Conservation (phyloP, 1,284 basidiomycete species). For the Cutaneotrichosporon arboriforme region DNA sequence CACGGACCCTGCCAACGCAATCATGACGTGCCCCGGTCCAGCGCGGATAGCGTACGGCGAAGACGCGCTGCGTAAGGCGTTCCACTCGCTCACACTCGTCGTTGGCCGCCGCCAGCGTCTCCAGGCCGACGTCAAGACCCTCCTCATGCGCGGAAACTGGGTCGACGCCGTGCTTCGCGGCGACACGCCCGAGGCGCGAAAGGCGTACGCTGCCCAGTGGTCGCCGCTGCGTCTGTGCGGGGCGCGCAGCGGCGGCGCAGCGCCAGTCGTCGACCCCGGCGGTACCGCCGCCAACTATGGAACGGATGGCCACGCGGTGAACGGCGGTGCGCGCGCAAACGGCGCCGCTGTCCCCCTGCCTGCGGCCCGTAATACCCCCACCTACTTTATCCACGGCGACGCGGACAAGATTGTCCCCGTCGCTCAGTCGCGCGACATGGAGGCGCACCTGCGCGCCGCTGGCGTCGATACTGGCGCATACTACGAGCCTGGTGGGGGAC, state of each 20-base stretch:
- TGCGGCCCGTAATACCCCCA: slow-evolving; percentile 10
- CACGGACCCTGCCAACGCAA: slow-evolving; percentile 8
- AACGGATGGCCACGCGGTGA: neutral
- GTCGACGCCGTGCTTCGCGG: neutral
- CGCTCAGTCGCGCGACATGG: slow-evolving; percentile 18
- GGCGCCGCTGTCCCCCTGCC: no score
- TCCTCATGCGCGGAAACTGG: slow-evolving; percentile 2
- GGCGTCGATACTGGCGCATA: slow-evolving; percentile 14
- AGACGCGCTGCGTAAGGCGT: neutral
- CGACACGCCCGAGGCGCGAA: neutral
- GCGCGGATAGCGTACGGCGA: neutral
- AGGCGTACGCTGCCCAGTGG: neutral
- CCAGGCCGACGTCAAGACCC: slow-evolving; percentile 8
- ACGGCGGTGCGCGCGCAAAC: neutral
- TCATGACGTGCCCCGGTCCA: slow-evolving; percentile 1
- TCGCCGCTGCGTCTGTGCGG: neutral
- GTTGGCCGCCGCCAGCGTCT: slow-evolving; percentile 8
- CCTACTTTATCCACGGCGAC: slow-evolving; percentile 26
- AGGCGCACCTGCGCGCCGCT: slow-evolving; percentile 13
- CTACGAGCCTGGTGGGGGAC: slow-evolving; percentile 19
- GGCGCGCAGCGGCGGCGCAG: neutral
- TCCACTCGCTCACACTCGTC: slow-evolving; percentile 2
- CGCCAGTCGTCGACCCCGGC: neutral
- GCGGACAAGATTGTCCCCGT: slow-evolving; percentile 21
- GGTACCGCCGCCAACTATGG: neutral